Evolutionary conservation across 2,329 filamentous ascomycete genomes (phyloP), one percentile per base, ranked within the genome.

Genomic region (Cadophora gregata): DNA sequence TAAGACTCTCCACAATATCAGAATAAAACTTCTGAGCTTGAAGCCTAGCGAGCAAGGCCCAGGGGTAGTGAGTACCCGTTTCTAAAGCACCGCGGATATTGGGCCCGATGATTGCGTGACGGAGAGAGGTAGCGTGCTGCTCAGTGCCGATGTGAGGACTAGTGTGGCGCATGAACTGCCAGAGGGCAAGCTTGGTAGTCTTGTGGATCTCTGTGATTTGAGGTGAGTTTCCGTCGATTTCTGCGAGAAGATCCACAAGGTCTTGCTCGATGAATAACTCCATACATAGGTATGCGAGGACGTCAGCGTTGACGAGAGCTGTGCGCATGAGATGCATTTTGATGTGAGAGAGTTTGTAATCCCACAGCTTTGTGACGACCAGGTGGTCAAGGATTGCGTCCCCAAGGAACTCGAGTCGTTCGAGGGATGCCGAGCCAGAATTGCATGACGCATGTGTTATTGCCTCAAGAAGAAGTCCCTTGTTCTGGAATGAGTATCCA

Each of bases 381-480:
- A 97, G 81, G 72, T 88, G 85, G 78, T 98, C 95, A 0, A 98
- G 86, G 2, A 97, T 82, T 0, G 93, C 87, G 72, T 98, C 95
- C 0, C 95, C 95, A 0, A 97, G 81, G 73, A 96, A 97, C 75
- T 97, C 95, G 0, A 97, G 84, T 0, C 93, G 86, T 71, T 97
- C 91, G 14, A 88, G 84, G 25, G 79, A 82, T 2, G 81, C 81
- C 4, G 84, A 80, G 60, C 82, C 84, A 5, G 77, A 65, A 51
- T 76, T 78, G 72, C 76, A 82, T 0, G 92, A 94, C 0, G 87
- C 81, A 75, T 97, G 94, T 0, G 93, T 97, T 59, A 95, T 82
- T 2, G 94, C 91, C 79, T 97, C 92, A 0, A 91, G 75, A 0
- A 97, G 83, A 0, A 97, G 81, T 0, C 83, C 75, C 69, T 89